A percentile compares a stretch with the other conserved stretches of the same genome.
Evolutionary conservation across 495 filamentous ascomycete species (phyloP).

Genomic region (Neurospora africana): DNA sequence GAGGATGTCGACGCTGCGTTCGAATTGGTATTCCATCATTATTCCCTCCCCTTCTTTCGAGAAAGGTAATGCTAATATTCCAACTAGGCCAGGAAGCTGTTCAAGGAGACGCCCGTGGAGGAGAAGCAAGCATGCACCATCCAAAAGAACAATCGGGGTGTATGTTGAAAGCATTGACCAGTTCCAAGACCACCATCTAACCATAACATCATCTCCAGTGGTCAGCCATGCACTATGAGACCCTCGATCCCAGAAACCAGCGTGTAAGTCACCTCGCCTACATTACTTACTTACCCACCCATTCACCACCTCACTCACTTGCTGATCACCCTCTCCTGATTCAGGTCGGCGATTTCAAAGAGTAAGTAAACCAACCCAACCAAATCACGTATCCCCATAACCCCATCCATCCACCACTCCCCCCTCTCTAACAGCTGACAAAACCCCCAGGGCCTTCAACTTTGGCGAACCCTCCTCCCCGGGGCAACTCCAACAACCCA

Average conservation of each 20-base stretch:
- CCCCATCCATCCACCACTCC: too few relatives aligned
- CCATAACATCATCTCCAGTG: constrained; percentile 32
- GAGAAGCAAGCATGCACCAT: constrained; percentile 71
- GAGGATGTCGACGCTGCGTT: constrained; percentile 65
- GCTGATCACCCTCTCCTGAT: background rate
- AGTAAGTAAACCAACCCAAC: constrained; percentile 18
- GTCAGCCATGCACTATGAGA: constrained; percentile 81
- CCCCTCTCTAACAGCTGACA: too few relatives aligned
- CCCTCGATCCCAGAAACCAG: constrained; percentile 73
- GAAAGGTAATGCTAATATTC: background rate
- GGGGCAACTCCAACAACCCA: constrained; percentile 65
- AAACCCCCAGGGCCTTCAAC: constrained; percentile 56
- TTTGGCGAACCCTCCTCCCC: constrained; percentile 56
- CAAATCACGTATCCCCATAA: too few relatives aligned
- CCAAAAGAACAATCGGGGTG: constrained; percentile 65
- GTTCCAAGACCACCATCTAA: background rate
- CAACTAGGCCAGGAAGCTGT: constrained; percentile 64
- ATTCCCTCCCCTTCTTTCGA: background rate
- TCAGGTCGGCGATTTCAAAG: constrained; percentile 85
- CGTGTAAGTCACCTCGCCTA: constrained; percentile 38
- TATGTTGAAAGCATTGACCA: constrained; percentile 2
- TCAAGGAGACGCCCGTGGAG: constrained; percentile 48
- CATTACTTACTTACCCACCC: too few relatives aligned
- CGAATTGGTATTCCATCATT: constrained; percentile 45
- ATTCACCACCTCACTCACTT: background rate